phyloP scores from a whole-genome alignment of 1,139 yeast genomes.

The Zygoascus hellenicus region DNA sequence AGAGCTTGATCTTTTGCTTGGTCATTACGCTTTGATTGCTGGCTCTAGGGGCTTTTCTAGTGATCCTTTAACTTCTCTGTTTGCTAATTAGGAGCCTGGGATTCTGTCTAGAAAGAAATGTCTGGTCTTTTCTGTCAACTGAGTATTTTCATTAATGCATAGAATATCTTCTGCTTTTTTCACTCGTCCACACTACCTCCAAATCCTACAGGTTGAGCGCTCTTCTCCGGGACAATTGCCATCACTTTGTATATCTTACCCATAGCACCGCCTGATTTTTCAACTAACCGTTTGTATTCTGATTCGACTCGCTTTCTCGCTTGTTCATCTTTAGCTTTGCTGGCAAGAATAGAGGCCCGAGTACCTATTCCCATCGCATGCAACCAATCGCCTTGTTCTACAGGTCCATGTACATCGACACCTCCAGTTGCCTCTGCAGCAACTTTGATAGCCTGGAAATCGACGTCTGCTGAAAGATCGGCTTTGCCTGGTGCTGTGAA shows the following conservation, averaged over 20 bases:
- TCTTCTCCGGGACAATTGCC: slow-evolving; percentile 50
- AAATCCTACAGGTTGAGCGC: slow-evolving; percentile 41
- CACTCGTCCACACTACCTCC: slow-evolving; percentile 27
- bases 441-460: slow-evolving; percentile 52
- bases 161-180: background rate
- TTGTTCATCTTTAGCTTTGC: slow-evolving; percentile 30
- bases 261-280: slow-evolving; percentile 59
- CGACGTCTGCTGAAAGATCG: slow-evolving; percentile 81
- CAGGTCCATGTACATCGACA: slow-evolving; percentile 48
- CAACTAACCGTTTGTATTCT: slow-evolving; percentile 61
- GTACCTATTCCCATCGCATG: slow-evolving; percentile 72
- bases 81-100: too few species aligned
- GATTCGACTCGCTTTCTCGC: slow-evolving; percentile 42
- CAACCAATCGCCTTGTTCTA: slow-evolving; percentile 76
- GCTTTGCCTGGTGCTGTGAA: slow-evolving; percentile 70
- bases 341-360: slow-evolving; percentile 44
- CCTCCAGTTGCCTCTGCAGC: slow-evolving; percentile 32
- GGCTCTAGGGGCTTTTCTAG: slow-evolving; percentile 18
- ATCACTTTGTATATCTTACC: slow-evolving; percentile 72
- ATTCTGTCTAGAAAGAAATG: too few species aligned
- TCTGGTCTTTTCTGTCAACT: too few species aligned
- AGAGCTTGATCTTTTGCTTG: slow-evolving; percentile 66
- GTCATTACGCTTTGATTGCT: slow-evolving; percentile 66
- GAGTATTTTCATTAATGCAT: too few species aligned
- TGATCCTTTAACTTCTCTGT: too few species aligned